Conservation (phyloP, 805 yeast genomes). For the Yarrowia sp. region DNA sequence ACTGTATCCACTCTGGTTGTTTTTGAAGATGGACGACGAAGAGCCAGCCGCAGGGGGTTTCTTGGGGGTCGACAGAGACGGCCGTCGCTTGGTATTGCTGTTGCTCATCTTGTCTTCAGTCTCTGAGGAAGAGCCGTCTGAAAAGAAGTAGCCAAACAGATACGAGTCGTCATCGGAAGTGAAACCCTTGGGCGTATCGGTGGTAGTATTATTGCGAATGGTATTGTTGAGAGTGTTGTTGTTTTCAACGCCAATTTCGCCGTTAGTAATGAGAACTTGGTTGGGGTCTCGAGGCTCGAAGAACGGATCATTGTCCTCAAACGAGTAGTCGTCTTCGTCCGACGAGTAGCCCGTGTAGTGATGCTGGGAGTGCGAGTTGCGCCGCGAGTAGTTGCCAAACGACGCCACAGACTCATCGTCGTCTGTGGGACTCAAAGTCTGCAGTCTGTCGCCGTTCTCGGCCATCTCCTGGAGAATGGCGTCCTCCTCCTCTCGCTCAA, state of each 20-base stretch:
- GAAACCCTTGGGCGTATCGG: constrained; percentile 8
- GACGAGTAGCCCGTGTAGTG: constrained; percentile 36
- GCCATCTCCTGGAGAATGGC: constrained; percentile 28
- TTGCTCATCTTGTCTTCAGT: constrained; percentile 1
- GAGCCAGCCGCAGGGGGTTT: constrained; percentile 32
- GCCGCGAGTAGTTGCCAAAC: constrained; percentile 34
- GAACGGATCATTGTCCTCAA: constrained; percentile 37
- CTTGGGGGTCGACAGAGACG: constrained; percentile 25
- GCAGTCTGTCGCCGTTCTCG: constrained; percentile 24
- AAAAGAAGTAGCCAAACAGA: constrained; percentile 36
- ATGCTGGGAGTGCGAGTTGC: constrained; percentile 31
- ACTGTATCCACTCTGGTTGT: constrained; percentile 12
- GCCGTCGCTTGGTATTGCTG: constrained; percentile 6
- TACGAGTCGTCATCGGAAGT: constrained; percentile 35
- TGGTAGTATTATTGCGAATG: constrained; percentile 16
- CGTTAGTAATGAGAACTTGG: constrained; percentile 39
- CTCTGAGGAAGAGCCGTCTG: constrained; percentile 34
- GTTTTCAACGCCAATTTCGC: constrained; percentile 32
- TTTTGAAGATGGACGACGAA: constrained; percentile 34
- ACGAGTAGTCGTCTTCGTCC: constrained; percentile 36
- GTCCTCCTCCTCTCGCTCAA: constrained; percentile 39
- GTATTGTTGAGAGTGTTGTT: constrained; percentile 20
- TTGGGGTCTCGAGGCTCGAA: constrained; percentile 39
- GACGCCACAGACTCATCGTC: constrained; percentile 25
- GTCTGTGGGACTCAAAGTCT: constrained; percentile 21